phyloP scores from a whole-genome alignment of 257 asterid species.

The Hygrophila difformis region DNA sequence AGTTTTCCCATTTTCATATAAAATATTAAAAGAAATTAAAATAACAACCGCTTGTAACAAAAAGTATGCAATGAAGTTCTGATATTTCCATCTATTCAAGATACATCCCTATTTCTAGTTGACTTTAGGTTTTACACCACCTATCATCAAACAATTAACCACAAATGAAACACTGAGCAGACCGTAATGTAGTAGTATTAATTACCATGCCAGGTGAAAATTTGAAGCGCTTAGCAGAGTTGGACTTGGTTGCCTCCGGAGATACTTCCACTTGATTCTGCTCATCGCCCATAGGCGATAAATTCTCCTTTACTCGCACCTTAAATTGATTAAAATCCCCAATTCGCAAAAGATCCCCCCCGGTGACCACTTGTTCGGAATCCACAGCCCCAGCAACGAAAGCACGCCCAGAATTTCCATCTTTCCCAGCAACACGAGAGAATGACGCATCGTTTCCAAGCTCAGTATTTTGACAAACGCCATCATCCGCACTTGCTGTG shows the following conservation, averaged over 20 bases:
- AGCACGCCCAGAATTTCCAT: constrained; percentile 15
- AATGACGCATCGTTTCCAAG: constrained; percentile 8
- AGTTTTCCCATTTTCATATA: too few relatives aligned
- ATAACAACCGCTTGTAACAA: too few relatives aligned
- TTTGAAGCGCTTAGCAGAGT: constrained; percentile 63
- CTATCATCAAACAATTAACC: constrained; percentile 2
- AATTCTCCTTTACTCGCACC: constrained; percentile 17
- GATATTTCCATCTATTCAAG: background rate
- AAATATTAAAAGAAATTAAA: too few relatives aligned
- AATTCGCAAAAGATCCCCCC: constrained; percentile 18
- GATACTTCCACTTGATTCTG: constrained; percentile 49
- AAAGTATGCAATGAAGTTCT: too few relatives aligned
- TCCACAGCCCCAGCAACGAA: constrained; percentile 15
- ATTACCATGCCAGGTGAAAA: constrained; percentile 97
- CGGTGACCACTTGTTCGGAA: constrained; percentile 4
- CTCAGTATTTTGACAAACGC: constrained; percentile 15
- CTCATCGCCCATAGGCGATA: constrained; percentile 24
- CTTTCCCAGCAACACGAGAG: background rate
- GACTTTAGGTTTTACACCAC: constrained; percentile 1
- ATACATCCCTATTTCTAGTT: background rate
- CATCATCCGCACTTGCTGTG: constrained; percentile 10
- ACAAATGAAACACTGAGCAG: background rate
- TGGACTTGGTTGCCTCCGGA: constrained; percentile 58
- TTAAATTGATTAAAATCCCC: constrained; percentile 26
- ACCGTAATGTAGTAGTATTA: background rate